These are phyloP conservation scores for Epicoccum sorghinum DNA, from an alignment of 2,329 filamentous ascomycete genomes.

Conservation along the genomic window DNA sequence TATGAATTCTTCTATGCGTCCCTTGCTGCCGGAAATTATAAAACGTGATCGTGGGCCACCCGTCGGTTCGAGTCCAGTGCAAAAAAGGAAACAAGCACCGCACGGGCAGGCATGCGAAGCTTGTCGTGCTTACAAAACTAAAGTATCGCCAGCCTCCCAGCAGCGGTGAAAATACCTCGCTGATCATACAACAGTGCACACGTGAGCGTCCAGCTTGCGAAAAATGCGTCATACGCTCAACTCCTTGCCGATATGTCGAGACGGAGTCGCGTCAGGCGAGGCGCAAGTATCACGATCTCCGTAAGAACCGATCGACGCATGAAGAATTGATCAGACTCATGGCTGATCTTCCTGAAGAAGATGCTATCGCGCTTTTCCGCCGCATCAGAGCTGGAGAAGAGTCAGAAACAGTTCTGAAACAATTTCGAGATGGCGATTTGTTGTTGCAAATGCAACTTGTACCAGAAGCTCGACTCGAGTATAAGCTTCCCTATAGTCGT, in stretches of 20 bases:
- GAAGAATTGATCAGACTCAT: not conserved
- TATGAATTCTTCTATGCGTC: not conserved
- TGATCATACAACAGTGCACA: not conserved
- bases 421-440: not conserved
- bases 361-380: not conserved
- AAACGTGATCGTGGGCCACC: not conserved
- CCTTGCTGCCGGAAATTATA: not conserved
- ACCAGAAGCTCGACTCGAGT: not conserved
- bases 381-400: not conserved
- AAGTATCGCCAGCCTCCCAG: not conserved
- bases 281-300: not conserved
- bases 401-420: not conserved
- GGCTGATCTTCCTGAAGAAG: not conserved
- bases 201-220: not conserved
- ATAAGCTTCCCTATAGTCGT: not conserved
- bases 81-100: not conserved
- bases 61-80: not conserved
- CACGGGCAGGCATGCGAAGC: not conserved
- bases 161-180: not conserved
- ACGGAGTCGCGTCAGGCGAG: not conserved
- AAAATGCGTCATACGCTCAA: not conserved
- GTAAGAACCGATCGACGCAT: not conserved
- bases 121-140: not conserved
- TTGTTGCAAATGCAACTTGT: not conserved
- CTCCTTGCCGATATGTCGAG: not conserved